Base-by-base conservation (phyloP, 2,329 filamentous ascomycete genomes). In the Zalaria sp. region DNA sequence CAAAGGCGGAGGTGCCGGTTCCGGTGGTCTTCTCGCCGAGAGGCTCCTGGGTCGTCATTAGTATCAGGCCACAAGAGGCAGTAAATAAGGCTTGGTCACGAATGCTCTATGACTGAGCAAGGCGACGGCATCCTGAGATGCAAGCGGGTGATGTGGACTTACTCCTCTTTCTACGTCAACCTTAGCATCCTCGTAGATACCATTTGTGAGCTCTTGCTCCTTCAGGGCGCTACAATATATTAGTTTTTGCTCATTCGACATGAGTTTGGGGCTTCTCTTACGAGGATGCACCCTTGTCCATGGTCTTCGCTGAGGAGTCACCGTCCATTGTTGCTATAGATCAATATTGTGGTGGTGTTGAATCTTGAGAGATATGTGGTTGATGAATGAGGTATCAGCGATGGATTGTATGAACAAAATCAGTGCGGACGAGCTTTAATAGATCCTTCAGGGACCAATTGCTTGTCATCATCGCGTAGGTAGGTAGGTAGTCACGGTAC, bases 161-260 rank as follows among this genome's bases (percentile, higher is more conserved):
- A 50, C 50, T 8, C 43, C 46, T 31, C 46, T 47, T 18, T 18
- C 18, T 18, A 18, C 18, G 18, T 18, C 18, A 4, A 45, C 34
- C 38, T 52, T 50, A 26, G 49, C 41, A 29, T 51, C 44, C 38
- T 56, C 53, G 47, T 52, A 47, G 36, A 55, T 49, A 34, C 45
- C 49, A 11, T 48, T 43, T 18, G 40, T 47, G 11, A 54, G 34
- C 10, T 55, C 53, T 10, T 43, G 39, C 43, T 45, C 32, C 40
- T 44, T 46, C 36, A 46, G 35, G 25, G 42, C 46, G 7, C 44
- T 48, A 38, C 10, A n/a, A 34, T 2, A 35, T 2, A 27, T 18
- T 35, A 37, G n/a, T 3, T 7, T 6, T 5, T n/a, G 7, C 1
- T 26, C 3, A 3, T 9, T 27, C 7, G 11, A 40, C 5, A n/a